phyloP scores from a whole-genome alignment of 768 basidiomycete genomes.

The Russula sp. region DNA sequence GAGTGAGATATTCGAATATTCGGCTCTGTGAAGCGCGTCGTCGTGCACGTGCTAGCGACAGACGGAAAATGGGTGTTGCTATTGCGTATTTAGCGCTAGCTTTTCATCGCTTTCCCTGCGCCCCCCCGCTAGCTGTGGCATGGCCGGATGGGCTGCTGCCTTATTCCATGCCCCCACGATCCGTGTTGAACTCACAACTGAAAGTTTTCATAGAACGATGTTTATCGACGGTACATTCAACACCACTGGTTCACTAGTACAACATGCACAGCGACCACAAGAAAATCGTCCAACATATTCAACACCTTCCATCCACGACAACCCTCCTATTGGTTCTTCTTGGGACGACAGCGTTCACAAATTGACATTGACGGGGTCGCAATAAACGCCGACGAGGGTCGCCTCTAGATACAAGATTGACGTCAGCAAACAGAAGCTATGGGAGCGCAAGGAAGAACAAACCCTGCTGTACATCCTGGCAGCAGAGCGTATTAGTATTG shows the following conservation, averaged over 20 bases:
- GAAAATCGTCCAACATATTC: neutral
- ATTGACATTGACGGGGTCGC: neutral
- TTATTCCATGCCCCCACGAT: neutral
- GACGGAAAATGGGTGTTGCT: conserved; percentile 83
- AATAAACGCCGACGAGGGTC: neutral
- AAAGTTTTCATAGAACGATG: neutral
- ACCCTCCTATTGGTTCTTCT: neutral
- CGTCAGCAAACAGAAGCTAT: neutral
- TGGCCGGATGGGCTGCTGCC: neutral
- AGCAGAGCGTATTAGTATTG: neutral
- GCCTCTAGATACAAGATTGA: neutral
- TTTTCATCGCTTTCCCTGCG: conserved; percentile 72
- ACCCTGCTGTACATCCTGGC: neutral
- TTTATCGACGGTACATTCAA: neutral
- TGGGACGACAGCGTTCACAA: neutral
- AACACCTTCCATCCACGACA: neutral
- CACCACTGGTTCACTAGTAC: neutral
- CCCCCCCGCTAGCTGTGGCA: neutral
- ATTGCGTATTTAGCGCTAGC: conserved; percentile 88
- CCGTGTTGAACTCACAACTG: neutral
- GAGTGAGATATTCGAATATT: conserved; percentile 76
- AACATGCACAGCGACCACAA: neutral
- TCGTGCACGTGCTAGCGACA: conserved; percentile 78
- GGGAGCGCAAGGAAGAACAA: neutral
- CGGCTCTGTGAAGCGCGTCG: conserved; percentile 87